These are phyloP conservation scores for Candida multigemmis DNA, from an alignment of 805 yeast genomes.

Conservation along the genomic window DNA sequence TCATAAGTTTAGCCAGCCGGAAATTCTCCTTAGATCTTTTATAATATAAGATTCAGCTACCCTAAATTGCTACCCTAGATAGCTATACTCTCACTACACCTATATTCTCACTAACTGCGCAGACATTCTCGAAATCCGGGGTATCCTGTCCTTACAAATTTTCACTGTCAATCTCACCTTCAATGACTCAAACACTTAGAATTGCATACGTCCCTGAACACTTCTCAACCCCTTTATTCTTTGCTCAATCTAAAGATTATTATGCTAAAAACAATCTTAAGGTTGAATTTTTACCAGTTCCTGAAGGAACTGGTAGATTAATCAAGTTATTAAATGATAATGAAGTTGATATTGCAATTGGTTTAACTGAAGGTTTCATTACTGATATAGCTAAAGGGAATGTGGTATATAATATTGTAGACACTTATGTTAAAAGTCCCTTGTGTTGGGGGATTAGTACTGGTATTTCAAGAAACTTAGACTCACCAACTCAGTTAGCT, in stretches of 20 bases:
- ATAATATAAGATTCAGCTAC: too few relatives aligned
- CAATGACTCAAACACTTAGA: constrained; percentile 20
- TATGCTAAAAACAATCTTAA: constrained; percentile 41
- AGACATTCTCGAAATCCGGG: too few relatives aligned
- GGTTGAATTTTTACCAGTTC: constrained; percentile 58
- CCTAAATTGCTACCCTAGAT: too few relatives aligned
- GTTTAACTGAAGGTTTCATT: constrained; percentile 86
- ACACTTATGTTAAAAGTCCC: constrained; percentile 81
- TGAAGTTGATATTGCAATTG: constrained; percentile 73
- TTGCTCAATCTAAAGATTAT: constrained; percentile 55
- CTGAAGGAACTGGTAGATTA: constrained; percentile 84
- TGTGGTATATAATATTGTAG: constrained; percentile 55
- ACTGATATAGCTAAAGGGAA: constrained; percentile 73
- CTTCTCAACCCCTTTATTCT: constrained; percentile 76
- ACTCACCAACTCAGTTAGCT: constrained; percentile 49
- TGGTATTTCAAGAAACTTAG: constrained; percentile 46
- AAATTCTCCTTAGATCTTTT: too few relatives aligned
- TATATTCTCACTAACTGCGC: too few relatives aligned
- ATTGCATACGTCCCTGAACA: constrained; percentile 91
- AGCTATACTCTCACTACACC: too few relatives aligned
- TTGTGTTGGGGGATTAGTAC: constrained; percentile 87
- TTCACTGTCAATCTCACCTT: too few relatives aligned
- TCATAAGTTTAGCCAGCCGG: too few relatives aligned
- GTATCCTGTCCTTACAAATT: too few relatives aligned
- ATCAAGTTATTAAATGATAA: constrained; percentile 59